phyloP scores from a whole-genome alignment of 805 yeast genomes.

The Yamadazyma akitaensis region DNA sequence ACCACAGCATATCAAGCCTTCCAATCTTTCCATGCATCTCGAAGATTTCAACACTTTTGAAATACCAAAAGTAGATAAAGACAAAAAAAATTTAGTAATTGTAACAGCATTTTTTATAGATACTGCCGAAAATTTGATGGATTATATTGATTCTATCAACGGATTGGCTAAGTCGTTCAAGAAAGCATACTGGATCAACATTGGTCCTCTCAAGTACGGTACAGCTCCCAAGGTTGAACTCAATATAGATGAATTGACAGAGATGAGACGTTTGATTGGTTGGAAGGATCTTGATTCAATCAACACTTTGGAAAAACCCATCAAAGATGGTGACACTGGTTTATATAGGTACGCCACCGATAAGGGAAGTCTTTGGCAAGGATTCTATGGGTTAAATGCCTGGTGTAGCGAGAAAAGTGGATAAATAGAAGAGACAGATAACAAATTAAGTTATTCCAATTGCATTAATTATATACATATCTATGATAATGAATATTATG shows the following conservation, averaged over 20 bases:
- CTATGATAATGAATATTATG: slow-evolving; percentile 1
- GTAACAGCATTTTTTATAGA: slow-evolving; percentile 80
- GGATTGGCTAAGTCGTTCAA: slow-evolving; percentile 19
- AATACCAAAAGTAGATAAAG: slow-evolving; percentile 19
- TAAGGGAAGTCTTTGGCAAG: slow-evolving; percentile 66
- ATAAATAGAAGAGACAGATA: not conserved
- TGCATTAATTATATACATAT: slow-evolving; percentile 7
- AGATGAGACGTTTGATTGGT: slow-evolving; percentile 54
- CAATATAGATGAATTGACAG: slow-evolving; percentile 62
- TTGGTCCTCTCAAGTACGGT: slow-evolving; percentile 93
- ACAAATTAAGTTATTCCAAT: not conserved
- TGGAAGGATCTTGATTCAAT: slow-evolving; percentile 43
- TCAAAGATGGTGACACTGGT: slow-evolving; percentile 16
- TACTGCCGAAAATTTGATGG: slow-evolving; percentile 84
- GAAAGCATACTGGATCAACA: slow-evolving; percentile 77
- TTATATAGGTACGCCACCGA: slow-evolving; percentile 68
- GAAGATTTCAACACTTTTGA: slow-evolving; percentile 65
- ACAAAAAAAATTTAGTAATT: slow-evolving; percentile 49
- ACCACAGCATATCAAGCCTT: slow-evolving; percentile 37
- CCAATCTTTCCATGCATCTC: slow-evolving; percentile 44
- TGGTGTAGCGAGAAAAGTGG: slow-evolving; percentile 34
- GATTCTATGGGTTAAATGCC: slow-evolving; percentile 65
- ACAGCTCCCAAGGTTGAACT: slow-evolving; percentile 76
- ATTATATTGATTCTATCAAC: slow-evolving; percentile 66
- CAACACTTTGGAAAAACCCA: slow-evolving; percentile 13